Evolutionary conservation across 192 early-diverging fungal genomes (phyloP), one percentile per base, ranked within the genome.

Genomic region (Dissophora ornata): DNA sequence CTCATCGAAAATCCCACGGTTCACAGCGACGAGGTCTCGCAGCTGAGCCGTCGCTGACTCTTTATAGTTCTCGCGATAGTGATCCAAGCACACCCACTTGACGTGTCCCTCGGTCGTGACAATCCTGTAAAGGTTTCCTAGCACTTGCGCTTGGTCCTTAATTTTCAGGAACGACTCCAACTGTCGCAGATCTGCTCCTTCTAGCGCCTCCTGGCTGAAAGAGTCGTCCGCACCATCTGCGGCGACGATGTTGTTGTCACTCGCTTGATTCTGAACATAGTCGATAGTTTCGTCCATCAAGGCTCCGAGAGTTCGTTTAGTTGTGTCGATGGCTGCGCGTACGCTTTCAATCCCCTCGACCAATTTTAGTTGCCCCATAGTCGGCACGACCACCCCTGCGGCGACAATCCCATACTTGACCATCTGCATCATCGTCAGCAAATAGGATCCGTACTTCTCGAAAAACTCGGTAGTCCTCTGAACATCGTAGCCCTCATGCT

Each of bases 71-170:
- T 30, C 28, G 19, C 52, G 51, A 32, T 66, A 66, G 24, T 66
- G 63, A 7, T 66, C 33, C 19, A 9, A 30, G 53, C 63, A 66
- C 0, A 66, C 63, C 63, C 63, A 66, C 47, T 66, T 66, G 29
- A 66, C 63, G 3, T 66, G 51, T 3, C 63, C 63, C 22, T 54
- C 51, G 2, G 4, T 13, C 8, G 63, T 66, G 4, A 56, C 41
- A 7, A 56, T 66, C 1, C 63, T 36, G 53, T 48, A 66, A 2
- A 66, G 21, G n/a, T 66, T 66, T 2, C 63, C 63, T 13, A 66
- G 63, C 15, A 29, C 29, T 19, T 24, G 22, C 1, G 16, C 53
- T 24, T 22, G 4, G 10, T 66, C 63, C 2, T 30, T 44, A 21
- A 48, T 42, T 4, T 29, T n/a, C 8, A 66, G 42, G 13, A 19